A percentile compares a stretch with the other conserved stretches of the same genome.
Evolutionary conservation across 169 alveolate genomes (phyloP).

Genomic region (Miamiensis avidus): DNA sequence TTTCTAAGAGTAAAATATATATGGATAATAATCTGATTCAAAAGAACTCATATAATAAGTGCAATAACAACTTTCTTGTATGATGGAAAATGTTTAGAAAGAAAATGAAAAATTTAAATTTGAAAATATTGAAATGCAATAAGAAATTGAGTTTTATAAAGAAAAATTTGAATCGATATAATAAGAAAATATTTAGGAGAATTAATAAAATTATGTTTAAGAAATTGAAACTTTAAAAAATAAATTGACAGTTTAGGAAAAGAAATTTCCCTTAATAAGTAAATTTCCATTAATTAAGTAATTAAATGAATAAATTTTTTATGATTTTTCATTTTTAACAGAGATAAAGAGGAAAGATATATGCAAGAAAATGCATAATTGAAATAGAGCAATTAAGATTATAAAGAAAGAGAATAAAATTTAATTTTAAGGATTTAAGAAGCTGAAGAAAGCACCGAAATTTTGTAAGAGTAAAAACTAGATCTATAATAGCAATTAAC

Average conservation of each 20-base stretch:
- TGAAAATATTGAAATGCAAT: neutral
- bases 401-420: neutral
- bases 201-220: neutral
- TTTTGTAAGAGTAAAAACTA: too few relatives aligned
- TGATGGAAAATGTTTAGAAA: too few relatives aligned
- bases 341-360: too few relatives aligned
- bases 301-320: neutral
- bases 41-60: neutral
- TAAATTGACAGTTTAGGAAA: too few relatives aligned
- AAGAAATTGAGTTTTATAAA: neutral
- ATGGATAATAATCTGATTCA: neutral
- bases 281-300: neutral
- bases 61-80: neutral
- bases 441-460: too few relatives aligned
- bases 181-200: neutral
- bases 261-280: neutral
- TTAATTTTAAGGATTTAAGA: too few relatives aligned
- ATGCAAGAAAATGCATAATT: too few relatives aligned
- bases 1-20: neutral
- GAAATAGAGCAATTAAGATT: neutral
- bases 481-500: too few relatives aligned
- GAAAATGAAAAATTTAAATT: neutral
- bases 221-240: too few relatives aligned
- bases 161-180: neutral
- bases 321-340: neutral